Evolutionary conservation across 257 asterid species (phyloP), one percentile per base, ranked within the genome.

Genomic region (Salvia rosmarinus): DNA sequence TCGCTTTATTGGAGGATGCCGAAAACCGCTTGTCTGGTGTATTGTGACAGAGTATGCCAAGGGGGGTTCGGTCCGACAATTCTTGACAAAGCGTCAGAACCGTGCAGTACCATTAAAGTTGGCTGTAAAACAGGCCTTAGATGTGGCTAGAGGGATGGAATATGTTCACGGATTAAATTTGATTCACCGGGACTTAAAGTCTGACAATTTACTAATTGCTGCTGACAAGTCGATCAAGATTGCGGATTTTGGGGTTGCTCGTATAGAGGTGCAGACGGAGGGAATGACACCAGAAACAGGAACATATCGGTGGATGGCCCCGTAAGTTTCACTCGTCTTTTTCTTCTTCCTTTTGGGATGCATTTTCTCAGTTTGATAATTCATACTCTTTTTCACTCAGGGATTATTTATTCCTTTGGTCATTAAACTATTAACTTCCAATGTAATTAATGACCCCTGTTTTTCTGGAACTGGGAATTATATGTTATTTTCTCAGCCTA

Each of bases 221-320:
- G 96, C 97, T 44, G 99, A 94, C 64, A 91, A 89, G 72, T 89
- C 99, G 11, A 94, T 94, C 55, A 94, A 94, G 77, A 94, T 94
- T 75, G 99, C 99, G 0, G 99, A 94, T 80, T 94, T 94, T 77
- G 99, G 99, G 54, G 97, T 94, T 43, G 99, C 99, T 54, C 96
- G 99, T 32, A 94, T 94, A 65, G 99, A 94, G 78, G 97, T 91
- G 72, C 93, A 91, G 86, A 91, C 99, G 6, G 98, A 94, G 81
- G 99, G 99, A 64, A 94, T 94, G 99, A 94, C 99, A 16, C 99
- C 99, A n/a, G 99, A 94, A 77, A 94, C 99, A 9, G 99, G 99
- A 67, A 94, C 99, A 17, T 94, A 94, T 78, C 95, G 97, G 52
- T 94, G 99, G 99, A 94, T 94, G 99, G 99, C 99, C 49, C 99